Conservation (phyloP, 352 stramenopile genomes). For the Pythium guiyangense region DNA sequence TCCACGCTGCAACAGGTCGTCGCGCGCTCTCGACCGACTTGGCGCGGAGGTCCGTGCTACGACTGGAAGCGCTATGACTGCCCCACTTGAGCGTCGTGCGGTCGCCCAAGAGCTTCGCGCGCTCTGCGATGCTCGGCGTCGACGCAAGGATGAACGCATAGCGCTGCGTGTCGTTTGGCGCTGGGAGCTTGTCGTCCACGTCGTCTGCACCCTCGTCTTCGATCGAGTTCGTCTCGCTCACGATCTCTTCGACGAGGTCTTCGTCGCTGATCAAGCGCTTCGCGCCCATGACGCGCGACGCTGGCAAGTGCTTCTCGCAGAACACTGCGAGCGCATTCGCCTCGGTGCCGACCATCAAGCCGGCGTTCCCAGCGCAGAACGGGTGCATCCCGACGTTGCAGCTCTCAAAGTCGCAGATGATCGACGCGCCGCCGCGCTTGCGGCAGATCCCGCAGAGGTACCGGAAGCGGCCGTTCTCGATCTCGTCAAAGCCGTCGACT, state of each 20-base stretch:
- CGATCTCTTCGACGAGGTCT: conserved; percentile 80
- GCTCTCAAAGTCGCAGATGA: conserved; percentile 74
- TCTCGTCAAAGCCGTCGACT: conserved; percentile 78
- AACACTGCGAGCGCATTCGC: conserved; percentile 66
- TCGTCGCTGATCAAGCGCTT: conserved; percentile 85
- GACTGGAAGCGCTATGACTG: not conserved
- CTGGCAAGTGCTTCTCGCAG: conserved; percentile 80
- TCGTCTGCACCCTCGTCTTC: conserved; percentile 17
- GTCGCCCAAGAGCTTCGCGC: conserved; percentile 38
- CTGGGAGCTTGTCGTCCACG: conserved; percentile 37
- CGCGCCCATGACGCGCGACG: conserved; percentile 53
- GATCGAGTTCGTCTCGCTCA: conserved; percentile 60
- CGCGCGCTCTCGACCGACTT: conserved; percentile 22
- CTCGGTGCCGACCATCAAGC: conserved; percentile 77
- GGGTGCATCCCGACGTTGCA: conserved; percentile 82
- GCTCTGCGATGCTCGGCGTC: conserved; percentile 50
- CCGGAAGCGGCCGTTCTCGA: conserved; percentile 79
- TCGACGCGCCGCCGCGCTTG: conserved; percentile 69
- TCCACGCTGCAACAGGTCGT: conserved; percentile 26
- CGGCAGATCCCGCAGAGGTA: conserved; percentile 78
- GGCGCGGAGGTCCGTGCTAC: conserved; percentile 23
- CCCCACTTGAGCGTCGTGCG: conserved; percentile 34
- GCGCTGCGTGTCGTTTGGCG: conserved; percentile 32
- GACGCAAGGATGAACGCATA: conserved; percentile 78
- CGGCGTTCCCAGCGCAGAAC: conserved; percentile 67